Conservation (phyloP, 1,284 basidiomycete species). For the Mycena sp. region DNA sequence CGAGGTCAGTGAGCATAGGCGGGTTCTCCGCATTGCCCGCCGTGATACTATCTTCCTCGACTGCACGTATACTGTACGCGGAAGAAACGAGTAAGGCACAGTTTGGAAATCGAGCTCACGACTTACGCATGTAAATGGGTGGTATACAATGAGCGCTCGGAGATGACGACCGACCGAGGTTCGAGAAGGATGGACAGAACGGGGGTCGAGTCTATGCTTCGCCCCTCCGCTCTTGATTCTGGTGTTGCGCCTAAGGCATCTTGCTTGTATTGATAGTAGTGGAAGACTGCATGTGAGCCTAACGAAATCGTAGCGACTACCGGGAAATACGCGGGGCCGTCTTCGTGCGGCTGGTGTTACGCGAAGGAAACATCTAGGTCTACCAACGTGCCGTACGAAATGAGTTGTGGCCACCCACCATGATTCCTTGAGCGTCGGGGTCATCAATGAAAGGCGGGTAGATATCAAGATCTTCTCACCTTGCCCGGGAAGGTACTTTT, state of each 20-base stretch:
- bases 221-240: conserved; percentile 44
- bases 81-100: background rate
- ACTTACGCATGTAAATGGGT: conserved; percentile 74
- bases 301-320: conserved; percentile 92
- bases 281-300: conserved; percentile 84
- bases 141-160: conserved; percentile 74
- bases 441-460: background rate
- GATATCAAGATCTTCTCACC: conserved; percentile 49
- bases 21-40: conserved; percentile 28
- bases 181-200: conserved; percentile 82
- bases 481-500: conserved; percentile 86
- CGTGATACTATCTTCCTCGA: conserved; percentile 57
- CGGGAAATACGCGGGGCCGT: conserved; percentile 89
- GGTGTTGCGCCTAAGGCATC: conserved; percentile 29
- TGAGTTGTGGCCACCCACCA: conserved; percentile 59
- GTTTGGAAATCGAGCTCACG: background rate
- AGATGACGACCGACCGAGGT: conserved; percentile 83
- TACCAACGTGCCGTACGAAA: background rate
- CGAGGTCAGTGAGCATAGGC: conserved; percentile 37
- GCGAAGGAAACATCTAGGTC: conserved; percentile 21
- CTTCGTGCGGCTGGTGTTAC: conserved; percentile 83
- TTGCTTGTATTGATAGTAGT: conserved; percentile 79
- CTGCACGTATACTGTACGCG: conserved; percentile 61
- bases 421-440: conserved; percentile 58
- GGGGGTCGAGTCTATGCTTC: conserved; percentile 70